Evolutionary conservation across 1,284 basidiomycete genomes (phyloP), one percentile per base, ranked within the genome.

Genomic region (Apiotrichum veenhuisii): DNA sequence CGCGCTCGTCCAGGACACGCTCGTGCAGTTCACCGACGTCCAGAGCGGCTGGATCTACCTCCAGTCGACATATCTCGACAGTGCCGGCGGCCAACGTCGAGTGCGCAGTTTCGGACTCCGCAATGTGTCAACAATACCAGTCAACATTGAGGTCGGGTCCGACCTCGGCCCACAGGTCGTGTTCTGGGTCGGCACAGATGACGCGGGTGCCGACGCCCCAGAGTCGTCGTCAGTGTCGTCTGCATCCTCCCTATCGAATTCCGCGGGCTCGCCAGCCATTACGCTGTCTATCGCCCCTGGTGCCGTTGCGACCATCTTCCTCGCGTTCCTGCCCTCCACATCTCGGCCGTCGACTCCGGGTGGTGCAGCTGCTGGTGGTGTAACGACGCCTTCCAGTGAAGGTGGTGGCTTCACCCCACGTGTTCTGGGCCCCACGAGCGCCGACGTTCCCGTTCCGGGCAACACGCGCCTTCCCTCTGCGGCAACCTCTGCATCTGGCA

Each of bases 41-140:
- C 66, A 71, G 3, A 72, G 71, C 7, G 73, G 73, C 23, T 75
- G 73, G 73, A 75, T 75, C 26, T 72, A 75, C 50, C 64, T 75
- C 17, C 73, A 69, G 53, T 71, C 72, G 12, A 71, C 72, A 2
- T 75, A 75, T 43, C 62, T 75, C 42, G 69, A 66, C 34, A 53
- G 55, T 5, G 68, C 62, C 2, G 62, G 65, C 3, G 66, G 67
- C 7, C 65, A 66, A 38, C 59, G 68, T 22, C 65, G 64, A 25
- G 65, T 73, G 12, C 58, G 69, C 42, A 64, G 62, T 22, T 75
- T 75, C 52, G 69, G 70, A 2, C 44, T 75, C 36, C 70, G 55
- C 51, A 74, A 73, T 62, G 27, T 71, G 17, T 60, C 60, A 7
- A 53, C 58, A 1, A 42, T 22, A 2, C 54, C 57, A 11, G 64